Evolutionary conservation across 2,329 filamentous ascomycete species (phyloP), one percentile per base, ranked within the genome.

Genomic region (Clonostachys rhizophaga): DNA sequence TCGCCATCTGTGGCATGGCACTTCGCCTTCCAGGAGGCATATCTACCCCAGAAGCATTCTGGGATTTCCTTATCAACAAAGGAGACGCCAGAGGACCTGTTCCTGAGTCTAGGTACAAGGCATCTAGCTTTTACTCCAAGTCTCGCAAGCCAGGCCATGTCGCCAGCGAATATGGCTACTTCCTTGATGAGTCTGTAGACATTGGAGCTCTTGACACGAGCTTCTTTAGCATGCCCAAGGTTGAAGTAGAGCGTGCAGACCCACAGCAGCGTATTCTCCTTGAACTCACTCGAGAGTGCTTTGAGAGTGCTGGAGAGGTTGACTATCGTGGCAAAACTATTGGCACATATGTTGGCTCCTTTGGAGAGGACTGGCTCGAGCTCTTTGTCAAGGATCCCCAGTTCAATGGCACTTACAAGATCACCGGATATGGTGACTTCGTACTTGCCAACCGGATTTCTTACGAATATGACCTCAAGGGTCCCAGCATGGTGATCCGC

Each of bases 1-100:
- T 71, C 20, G 68, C 67, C 49, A 64, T 71, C 40, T 58, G 70
- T 18, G 69, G 69, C 44, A 68, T 72, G 59, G 61, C 62, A 4
- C 69, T 67, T 51, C 64, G 67, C 12, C 58, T 71, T 47, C 66
- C 68, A 1, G 68, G 68, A 4, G 60, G 59, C 39, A 64, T 68
- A 12, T 52, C 59, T 12, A 65, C 55, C n/a, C 62, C 61, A 11
- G 59, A 56, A 16, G 63, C 69, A 42, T 67, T 72, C 49, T 72
- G 67, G 66, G 60, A 67, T 42, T 55, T 70, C 17, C 59, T 64
- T 3, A 18, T 50, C 12, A 44, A 50, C 40, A 54, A 52, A 30
- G 39, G 45, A 18, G 46, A 46, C 24, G 50, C 42, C 5, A 41
- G 40, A 11, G 47, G 44, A 11, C 42, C 39, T 6, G 52, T 54